phyloP scores from a whole-genome alignment of 1,284 basidiomycete genomes.

The Ceratorhiza oryzae-sativae region DNA sequence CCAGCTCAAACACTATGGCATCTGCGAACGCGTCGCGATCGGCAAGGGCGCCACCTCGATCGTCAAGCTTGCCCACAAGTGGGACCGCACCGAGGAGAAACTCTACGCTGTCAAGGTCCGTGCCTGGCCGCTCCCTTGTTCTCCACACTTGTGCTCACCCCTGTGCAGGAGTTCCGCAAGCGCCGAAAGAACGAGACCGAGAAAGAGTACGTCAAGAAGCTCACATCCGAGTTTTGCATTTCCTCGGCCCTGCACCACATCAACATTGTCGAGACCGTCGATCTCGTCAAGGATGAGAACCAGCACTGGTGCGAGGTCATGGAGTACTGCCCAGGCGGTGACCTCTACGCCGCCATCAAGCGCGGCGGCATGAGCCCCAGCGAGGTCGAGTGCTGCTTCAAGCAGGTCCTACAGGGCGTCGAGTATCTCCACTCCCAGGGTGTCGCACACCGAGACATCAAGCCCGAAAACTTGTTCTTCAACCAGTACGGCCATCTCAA shows the following conservation, averaged over 20 bases:
- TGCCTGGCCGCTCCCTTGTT: constrained; percentile 39
- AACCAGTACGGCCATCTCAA: constrained; percentile 94
- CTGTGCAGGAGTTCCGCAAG: constrained; percentile 89
- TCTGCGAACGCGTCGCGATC: constrained; percentile 96
- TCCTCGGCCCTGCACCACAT: constrained; percentile 95
- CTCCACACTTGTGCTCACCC: constrained; percentile 3
- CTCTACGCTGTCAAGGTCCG: constrained; percentile 97
- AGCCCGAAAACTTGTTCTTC: constrained; percentile 96
- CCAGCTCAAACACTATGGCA: constrained; percentile 90
- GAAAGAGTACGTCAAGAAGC: constrained; percentile 99
- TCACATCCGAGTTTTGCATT: constrained; percentile 99
- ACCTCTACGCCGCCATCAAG: constrained; percentile 97
- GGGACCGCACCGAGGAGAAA: constrained; percentile 96
- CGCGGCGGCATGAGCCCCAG: constrained; percentile 93
- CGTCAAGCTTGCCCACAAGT: constrained; percentile 96
- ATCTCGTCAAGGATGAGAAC: constrained; percentile 96
- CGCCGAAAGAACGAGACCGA: constrained; percentile 97
- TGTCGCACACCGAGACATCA: constrained; percentile 97
- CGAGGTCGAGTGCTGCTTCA: constrained; percentile 98
- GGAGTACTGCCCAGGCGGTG: constrained; percentile 98
- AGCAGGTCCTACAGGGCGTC: constrained; percentile 91
- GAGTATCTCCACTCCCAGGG: constrained; percentile 93
- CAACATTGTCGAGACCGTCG: constrained; percentile 98
- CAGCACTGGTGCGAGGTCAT: constrained; percentile 99
- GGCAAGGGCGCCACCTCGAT: constrained; percentile 98